Percentiles rank a stretch among this genome's conserved stretches.
These are phyloP conservation scores for Clavulina sp. DNA, from an alignment of 768 basidiomycete genomes.

Conservation along the genomic window DNA sequence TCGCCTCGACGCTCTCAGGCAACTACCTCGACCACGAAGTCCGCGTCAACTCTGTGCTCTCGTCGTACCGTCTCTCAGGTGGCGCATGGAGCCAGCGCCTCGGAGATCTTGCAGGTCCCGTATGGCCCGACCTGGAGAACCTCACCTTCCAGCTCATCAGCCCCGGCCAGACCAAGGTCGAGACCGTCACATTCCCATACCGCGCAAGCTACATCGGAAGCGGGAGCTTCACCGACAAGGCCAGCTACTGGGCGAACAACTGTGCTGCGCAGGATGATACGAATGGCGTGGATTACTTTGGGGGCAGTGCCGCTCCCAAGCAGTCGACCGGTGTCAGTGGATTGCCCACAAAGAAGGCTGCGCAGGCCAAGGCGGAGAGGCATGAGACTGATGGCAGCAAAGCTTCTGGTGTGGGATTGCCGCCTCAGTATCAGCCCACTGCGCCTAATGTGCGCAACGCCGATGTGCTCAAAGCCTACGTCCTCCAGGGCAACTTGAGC, in stretches of 20 bases:
- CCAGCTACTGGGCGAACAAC: constrained; percentile 39
- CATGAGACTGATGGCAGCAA: too few species aligned
- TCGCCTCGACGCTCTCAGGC: constrained; percentile 41
- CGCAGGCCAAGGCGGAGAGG: too few species aligned
- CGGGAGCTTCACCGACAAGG: constrained; percentile 30
- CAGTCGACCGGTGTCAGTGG: too few species aligned
- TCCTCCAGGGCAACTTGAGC: too few species aligned
- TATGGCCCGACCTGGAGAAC: constrained; percentile 28
- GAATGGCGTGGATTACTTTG: constrained; percentile 17
- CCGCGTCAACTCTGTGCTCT: constrained; percentile 42
- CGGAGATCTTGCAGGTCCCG: constrained; percentile 37
- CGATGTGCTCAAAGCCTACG: too few species aligned
- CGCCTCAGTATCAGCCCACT: too few species aligned
- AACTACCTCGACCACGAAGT: constrained; percentile 48
- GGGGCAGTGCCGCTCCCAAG: not conserved
- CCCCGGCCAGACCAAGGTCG: constrained; percentile 28
- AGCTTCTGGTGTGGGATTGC: too few species aligned
- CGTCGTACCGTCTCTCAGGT: constrained; percentile 34
- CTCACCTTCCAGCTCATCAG: constrained; percentile 32
- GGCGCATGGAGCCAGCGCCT: constrained; percentile 30
- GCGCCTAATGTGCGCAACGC: too few species aligned
- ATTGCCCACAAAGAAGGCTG: too few species aligned
- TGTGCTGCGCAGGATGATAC: constrained; percentile 34
- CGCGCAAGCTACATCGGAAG: constrained; percentile 29
- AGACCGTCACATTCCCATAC: constrained; percentile 36